Evolutionary conservation across 2,329 filamentous ascomycete genomes (phyloP), one percentile per base, ranked within the genome.

Genomic region (Allantophomopsis cytisporea): DNA sequence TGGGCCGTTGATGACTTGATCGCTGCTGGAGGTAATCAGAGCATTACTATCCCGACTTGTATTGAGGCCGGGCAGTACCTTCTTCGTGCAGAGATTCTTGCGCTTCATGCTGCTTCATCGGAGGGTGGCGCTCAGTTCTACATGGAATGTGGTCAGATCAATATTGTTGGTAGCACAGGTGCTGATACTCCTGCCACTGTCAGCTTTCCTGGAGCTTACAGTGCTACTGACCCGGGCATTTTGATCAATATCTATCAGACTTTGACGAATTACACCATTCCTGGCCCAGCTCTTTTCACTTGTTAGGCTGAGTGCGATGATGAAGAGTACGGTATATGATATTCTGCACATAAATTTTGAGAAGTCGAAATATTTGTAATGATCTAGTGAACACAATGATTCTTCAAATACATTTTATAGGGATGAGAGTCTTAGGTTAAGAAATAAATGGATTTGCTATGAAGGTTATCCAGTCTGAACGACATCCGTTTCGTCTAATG

Each of bases 71-170:
- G 74, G 15, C 64, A 74, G 50, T 77, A 77, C 51, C 66, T 78
- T 41, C 62, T 76, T 10, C 66, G 73, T 14, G 69, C 72, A 39
- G 73, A 77, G 60, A 63, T 71, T 39, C 66, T 80, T 38, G 76
- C 69, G 17, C 71, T 80, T 38, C 76, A 80, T 61, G 58, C 54
- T 13, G 65, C 64, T 7, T 40, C 15, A 35, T 21, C 2, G 36
- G 23, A 20, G 7, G 34, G 23, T 7, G 65, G 64, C 4, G 65
- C 66, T 6, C 66, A 71, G 52, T 65, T 73, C 48, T 68, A 69
- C 45, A 64, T 65, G 62, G 62, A 65, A 54, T 71, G 66, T 47
- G 65, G 61, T 1, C 65, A 69, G 44, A 52, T 68, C 45, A 61
- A 58, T 34, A 60, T 69, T n/a, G 55, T 56, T 1, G 64, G 63